phyloP scores from a whole-genome alignment of 441 rosid genomes.

The Populus hybrid region DNA sequence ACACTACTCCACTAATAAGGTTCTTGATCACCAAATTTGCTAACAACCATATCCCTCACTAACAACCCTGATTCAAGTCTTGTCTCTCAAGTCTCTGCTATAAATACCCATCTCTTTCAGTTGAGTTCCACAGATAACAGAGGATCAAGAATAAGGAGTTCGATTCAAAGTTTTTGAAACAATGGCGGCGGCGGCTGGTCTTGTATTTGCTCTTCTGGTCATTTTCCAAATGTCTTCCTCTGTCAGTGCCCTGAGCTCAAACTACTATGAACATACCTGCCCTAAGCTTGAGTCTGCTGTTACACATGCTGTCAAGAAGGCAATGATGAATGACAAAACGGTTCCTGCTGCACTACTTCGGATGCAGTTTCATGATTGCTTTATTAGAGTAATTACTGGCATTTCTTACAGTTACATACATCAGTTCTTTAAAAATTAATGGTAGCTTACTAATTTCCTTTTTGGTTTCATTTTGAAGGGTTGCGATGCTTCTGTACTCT shows the following conservation, averaged over 20 bases:
- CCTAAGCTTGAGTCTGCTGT: conserved; percentile 38
- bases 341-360: conserved; percentile 59
- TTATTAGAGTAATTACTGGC: conserved; percentile 37
- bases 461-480: conserved; percentile 29
- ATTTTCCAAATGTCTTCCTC: conserved; percentile 23
- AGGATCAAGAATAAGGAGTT: neutral
- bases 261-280: conserved; percentile 46
- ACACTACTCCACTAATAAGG: conserved; percentile 46
- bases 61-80: conserved; percentile 32
- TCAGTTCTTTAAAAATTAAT: neutral
- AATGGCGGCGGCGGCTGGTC: conserved; percentile 26
- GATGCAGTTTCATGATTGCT: conserved; percentile 66
- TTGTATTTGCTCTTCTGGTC: conserved; percentile 24
- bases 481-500: conserved; percentile 60
- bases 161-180: neutral
- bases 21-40: conserved; percentile 55
- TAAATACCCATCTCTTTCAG: conserved; percentile 9
- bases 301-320: conserved; percentile 32
- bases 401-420: neutral
- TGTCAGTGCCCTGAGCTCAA: conserved; percentile 36
- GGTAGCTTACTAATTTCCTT: too few relatives aligned
- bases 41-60: conserved; percentile 40
- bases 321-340: conserved; percentile 37
- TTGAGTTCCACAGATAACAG: neutral
- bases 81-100: neutral